Conservation (phyloP, 2,329 filamentous ascomycete species). For the Talaromyces piceae region DNA sequence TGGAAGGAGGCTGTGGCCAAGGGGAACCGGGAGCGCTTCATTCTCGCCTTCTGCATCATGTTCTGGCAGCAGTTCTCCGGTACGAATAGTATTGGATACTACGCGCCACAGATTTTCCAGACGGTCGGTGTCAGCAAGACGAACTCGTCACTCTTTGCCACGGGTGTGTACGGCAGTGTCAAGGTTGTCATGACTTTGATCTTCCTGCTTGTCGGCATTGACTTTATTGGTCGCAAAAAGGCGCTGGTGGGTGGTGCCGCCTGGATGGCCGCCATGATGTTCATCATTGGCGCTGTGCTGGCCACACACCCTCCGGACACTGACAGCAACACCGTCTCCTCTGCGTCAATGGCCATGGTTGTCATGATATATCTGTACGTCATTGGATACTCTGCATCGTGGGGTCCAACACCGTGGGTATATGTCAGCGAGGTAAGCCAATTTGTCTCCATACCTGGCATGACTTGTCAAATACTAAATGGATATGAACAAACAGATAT, state of each 20-base stretch:
- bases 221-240: conserved; percentile 29
- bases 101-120: conserved; percentile 32
- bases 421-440: conserved; percentile 26
- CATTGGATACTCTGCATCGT: conserved; percentile 26
- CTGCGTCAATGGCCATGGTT: conserved; percentile 30
- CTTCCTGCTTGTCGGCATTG: conserved; percentile 32
- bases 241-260: conserved; percentile 28
- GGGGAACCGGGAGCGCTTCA: conserved; percentile 32
- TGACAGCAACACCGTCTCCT: conserved; percentile 20
- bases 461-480: background rate
- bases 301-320: conserved; percentile 26
- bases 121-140: conserved; percentile 27
- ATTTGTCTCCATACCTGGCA: background rate
- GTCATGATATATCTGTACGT: conserved; percentile 47
- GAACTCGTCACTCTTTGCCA: conserved; percentile 30
- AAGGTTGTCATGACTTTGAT: conserved; percentile 31
- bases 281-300: conserved; percentile 30
- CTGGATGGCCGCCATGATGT: conserved; percentile 32
- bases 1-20: conserved; percentile 34
- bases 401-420: conserved; percentile 30
- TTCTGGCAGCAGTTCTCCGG: conserved; percentile 36
- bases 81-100: conserved; percentile 35
- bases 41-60: conserved; percentile 32
- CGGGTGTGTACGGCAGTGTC: conserved; percentile 32
- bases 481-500: conserved; percentile 22